phyloP scores from a whole-genome alignment of 192 early-diverging fungal genomes.

The Thamnidium elegans region DNA sequence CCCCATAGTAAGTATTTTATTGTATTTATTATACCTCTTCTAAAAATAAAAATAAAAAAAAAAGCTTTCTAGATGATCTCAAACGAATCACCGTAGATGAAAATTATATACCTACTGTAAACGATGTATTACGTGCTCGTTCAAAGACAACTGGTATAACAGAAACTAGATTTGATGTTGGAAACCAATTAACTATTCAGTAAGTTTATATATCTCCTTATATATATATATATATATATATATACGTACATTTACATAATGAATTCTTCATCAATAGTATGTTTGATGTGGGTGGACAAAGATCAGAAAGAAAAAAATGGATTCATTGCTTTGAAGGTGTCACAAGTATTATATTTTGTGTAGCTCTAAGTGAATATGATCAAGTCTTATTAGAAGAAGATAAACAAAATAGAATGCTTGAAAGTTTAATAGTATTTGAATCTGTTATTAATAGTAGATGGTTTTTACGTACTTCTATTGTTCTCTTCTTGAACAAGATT shows the following conservation, averaged over 20 bases:
- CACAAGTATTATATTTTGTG: conserved; percentile 82
- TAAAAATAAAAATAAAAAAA: too few species aligned
- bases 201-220: conserved; percentile 40
- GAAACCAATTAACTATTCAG: conserved; percentile 89
- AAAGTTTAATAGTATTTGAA: conserved; percentile 79
- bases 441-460: conserved; percentile 83
- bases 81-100: conserved; percentile 73
- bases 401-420: conserved; percentile 73
- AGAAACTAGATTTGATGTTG: conserved; percentile 89
- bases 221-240: neutral
- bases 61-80: conserved; percentile 89
- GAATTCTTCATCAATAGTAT: conserved; percentile 40
- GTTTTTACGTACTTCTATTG: conserved; percentile 80
- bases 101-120: conserved; percentile 87
- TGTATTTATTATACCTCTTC: too few species aligned
- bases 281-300: conserved; percentile 76
- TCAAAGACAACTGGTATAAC: conserved; percentile 98
- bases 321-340: conserved; percentile 74
- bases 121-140: conserved; percentile 90
- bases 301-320: conserved; percentile 72
- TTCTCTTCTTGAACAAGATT: conserved; percentile 84
- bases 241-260: neutral
- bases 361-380: conserved; percentile 83
- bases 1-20: conserved; percentile 64
- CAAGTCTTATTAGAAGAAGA: conserved; percentile 77